Percentiles rank a stretch among this genome's conserved stretches.
These are phyloP conservation scores for Microthlaspi erraticum DNA, from an alignment of 345 rosid species.

Conservation along the genomic window DNA sequence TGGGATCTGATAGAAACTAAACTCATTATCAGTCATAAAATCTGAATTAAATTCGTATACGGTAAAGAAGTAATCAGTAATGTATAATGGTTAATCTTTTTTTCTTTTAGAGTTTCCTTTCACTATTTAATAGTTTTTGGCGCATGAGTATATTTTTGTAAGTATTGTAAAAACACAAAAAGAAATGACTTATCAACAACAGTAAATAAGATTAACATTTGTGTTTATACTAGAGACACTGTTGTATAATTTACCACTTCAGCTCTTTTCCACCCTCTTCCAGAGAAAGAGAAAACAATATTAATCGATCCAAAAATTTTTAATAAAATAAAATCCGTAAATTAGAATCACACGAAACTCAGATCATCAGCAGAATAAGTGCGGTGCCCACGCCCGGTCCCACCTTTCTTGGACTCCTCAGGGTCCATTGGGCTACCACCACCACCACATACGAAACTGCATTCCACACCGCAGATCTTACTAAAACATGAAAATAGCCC, in stretches of 20 bases:
- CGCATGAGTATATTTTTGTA: not conserved
- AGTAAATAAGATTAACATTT: not conserved
- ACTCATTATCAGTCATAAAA: not conserved
- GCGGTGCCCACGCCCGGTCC: not conserved
- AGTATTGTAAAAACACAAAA: not conserved
- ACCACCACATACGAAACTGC: slow-evolving; percentile 71
- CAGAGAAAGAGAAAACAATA: not conserved
- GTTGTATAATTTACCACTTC: not conserved
- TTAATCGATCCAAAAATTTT: slow-evolving; percentile 12
- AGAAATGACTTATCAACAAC: slow-evolving; percentile 9
- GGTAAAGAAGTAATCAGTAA: too few species aligned
- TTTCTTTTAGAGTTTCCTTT: too few species aligned
- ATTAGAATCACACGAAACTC: slow-evolving; percentile 30
- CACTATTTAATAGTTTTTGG: too few species aligned
- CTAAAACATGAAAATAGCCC: slow-evolving; percentile 74
- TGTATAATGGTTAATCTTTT: too few species aligned
- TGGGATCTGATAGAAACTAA: not conserved
- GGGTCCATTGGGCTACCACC: not conserved
- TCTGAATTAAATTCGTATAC: too few species aligned
- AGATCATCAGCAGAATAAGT: slow-evolving; percentile 41
- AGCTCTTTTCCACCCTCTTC: not conserved
- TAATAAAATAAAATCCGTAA: slow-evolving; percentile 4
- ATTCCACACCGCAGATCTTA: slow-evolving; percentile 67
- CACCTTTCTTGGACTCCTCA: slow-evolving; percentile 30
- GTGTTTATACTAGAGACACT: slow-evolving; percentile 7